Conservation (phyloP, 768 basidiomycete species). For the Kwoniella mangroviensis region DNA sequence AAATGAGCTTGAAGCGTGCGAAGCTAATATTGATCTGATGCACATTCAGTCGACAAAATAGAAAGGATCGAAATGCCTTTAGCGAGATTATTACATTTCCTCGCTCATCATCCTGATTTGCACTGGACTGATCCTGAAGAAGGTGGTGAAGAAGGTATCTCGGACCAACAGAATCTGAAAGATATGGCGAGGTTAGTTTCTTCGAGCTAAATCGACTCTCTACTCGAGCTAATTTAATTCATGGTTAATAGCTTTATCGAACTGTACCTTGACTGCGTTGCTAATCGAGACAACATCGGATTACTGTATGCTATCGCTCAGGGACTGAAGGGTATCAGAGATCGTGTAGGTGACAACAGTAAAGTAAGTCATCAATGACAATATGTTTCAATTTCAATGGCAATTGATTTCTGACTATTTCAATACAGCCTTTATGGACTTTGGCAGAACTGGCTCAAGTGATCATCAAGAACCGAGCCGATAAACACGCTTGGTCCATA, state of each 20-base stretch:
- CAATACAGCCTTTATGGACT: slow-evolving; percentile 76
- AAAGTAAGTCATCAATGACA: slow-evolving; percentile 63
- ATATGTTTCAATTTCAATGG: background rate
- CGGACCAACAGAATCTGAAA: slow-evolving; percentile 61
- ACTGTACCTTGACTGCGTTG: slow-evolving; percentile 80
- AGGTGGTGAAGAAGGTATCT: slow-evolving; percentile 16
- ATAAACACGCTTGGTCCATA: slow-evolving; percentile 72
- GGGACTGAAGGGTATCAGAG: slow-evolving; percentile 84
- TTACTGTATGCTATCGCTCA: slow-evolving; percentile 80
- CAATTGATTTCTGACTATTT: background rate
- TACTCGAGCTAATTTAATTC: background rate
- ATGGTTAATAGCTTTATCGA: slow-evolving; percentile 74
- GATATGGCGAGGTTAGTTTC: slow-evolving; percentile 77
- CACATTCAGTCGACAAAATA: slow-evolving; percentile 63
- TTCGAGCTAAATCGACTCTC: background rate
- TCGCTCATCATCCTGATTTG: slow-evolving; percentile 96
- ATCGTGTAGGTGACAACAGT: slow-evolving; percentile 70
- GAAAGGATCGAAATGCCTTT: slow-evolving; percentile 80
- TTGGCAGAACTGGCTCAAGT: slow-evolving; percentile 88
- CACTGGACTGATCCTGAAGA: slow-evolving; percentile 59
- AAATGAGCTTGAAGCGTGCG: background rate
- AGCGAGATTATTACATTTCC: slow-evolving; percentile 79
- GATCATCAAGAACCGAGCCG: slow-evolving; percentile 72
- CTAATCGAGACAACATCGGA: slow-evolving; percentile 77
- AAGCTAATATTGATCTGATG: background rate